Conservation (phyloP, 805 yeast genomes). For the Myxozyma mucilagina region DNA sequence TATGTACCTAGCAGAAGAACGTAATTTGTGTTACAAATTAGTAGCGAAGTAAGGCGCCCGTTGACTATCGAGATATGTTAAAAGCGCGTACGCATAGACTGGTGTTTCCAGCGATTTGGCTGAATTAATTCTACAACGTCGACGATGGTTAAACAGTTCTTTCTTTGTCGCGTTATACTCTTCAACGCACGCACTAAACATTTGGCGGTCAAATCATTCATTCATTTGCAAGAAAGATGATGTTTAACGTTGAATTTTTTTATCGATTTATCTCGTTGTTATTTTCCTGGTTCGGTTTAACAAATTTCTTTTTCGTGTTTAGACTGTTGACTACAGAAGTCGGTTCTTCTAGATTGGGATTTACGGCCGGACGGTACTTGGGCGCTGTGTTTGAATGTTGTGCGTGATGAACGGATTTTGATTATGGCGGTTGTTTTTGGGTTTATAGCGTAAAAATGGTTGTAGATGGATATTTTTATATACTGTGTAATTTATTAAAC, state of each 20-base stretch:
- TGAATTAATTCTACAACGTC: conserved; percentile 91
- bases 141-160: conserved; percentile 98
- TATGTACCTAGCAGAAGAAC: conserved; percentile 96
- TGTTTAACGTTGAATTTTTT: conserved; percentile 81
- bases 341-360: conserved; percentile 45
- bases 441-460: neutral
- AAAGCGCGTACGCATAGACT: conserved; percentile 86
- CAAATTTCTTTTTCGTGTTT: conserved; percentile 89
- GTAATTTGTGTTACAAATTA: conserved; percentile 90
- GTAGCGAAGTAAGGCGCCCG: conserved; percentile 75
- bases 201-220: conserved; percentile 90
- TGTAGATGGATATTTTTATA: neutral
- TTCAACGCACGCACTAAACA: conserved; percentile 77
- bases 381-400: conserved; percentile 70
- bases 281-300: conserved; percentile 89
- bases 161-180: conserved; percentile 94
- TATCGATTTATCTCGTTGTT: conserved; percentile 78
- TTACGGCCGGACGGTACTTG: conserved; percentile 59
- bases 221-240: conserved; percentile 72
- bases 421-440: neutral
- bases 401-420: neutral
- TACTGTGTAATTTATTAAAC: neutral
- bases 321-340: conserved; percentile 90
- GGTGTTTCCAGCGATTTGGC: conserved; percentile 75
- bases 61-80: conserved; percentile 83